Evolutionary conservation across 768 basidiomycete species (phyloP).

Genomic region (Lactarius hatsudake): DNA sequence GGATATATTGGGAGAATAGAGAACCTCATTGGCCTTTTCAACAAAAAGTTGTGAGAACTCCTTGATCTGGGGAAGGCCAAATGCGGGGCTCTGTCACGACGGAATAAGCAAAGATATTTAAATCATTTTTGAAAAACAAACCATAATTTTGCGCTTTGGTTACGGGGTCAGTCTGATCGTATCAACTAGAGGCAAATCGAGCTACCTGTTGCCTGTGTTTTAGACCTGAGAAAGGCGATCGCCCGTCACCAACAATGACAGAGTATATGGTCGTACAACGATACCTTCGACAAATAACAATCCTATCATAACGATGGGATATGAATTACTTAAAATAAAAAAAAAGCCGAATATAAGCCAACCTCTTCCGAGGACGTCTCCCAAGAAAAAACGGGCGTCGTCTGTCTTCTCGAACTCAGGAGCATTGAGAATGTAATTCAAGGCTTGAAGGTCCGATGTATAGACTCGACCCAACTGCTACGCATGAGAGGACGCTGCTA

Average conservation of each 20-base stretch:
- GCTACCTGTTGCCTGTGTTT: slow-evolving; percentile 21
- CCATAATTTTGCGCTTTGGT: slow-evolving; percentile 21
- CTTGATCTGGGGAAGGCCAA: slow-evolving; percentile 19
- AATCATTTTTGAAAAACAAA: slow-evolving; percentile 1
- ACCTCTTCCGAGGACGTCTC: slow-evolving; percentile 15
- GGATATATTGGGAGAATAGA: not conserved
- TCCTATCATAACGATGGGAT: slow-evolving; percentile 2
- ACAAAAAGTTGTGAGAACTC: slow-evolving; percentile 18
- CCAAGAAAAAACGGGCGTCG: not conserved
- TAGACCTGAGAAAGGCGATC: slow-evolving; percentile 1
- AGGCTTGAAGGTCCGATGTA: slow-evolving; percentile 16
- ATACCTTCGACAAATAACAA: slow-evolving; percentile 22
- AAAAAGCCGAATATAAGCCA: not conserved
- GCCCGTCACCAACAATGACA: not conserved
- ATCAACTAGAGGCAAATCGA: not conserved
- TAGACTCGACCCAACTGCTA: not conserved
- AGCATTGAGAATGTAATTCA: slow-evolving; percentile 16
- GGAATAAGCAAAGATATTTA: not conserved
- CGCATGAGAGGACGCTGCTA: not conserved
- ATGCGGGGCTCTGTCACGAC: slow-evolving; percentile 17
- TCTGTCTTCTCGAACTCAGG: slow-evolving; percentile 22
- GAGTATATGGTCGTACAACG: not conserved
- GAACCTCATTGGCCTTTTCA: slow-evolving; percentile 25
- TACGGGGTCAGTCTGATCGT: not conserved
- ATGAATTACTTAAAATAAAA: not conserved